These are phyloP conservation scores for Plasmodium vinckei DNA, from an alignment of 169 alveolate species.

Conservation along the genomic window DNA sequence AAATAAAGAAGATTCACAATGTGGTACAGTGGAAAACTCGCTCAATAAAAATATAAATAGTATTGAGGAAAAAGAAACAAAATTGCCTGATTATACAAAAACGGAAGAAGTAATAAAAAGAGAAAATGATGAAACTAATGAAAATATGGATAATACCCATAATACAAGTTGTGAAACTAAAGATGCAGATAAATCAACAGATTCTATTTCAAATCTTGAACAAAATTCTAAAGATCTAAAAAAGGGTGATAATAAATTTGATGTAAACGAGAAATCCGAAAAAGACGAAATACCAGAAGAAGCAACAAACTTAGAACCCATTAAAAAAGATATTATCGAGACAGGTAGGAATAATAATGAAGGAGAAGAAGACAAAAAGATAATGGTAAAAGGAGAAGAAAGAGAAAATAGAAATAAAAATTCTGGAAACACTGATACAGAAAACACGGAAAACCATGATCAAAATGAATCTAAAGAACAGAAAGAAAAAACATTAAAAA, in stretches of 20 bases:
- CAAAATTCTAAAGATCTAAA: too few species aligned
- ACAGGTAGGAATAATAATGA: background rate
- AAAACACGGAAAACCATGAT: background rate
- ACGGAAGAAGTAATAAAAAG: too few species aligned
- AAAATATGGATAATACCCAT: too few species aligned
- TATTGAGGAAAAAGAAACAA: too few species aligned
- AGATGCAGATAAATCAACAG: too few species aligned
- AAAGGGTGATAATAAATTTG: background rate
- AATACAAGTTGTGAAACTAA: too few species aligned
- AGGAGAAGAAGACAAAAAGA: background rate
- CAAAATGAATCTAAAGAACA: background rate
- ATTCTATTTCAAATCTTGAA: too few species aligned
- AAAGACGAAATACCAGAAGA: background rate
- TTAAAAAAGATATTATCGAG: background rate
- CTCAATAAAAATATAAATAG: too few species aligned
- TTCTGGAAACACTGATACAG: background rate
- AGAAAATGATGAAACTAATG: too few species aligned
- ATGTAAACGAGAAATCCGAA: background rate
- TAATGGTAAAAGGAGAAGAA: background rate
- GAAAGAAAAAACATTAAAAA: constrained; percentile 9
- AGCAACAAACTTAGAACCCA: background rate
- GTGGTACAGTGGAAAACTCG: too few species aligned
- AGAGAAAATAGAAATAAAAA: background rate
- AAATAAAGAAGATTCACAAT: too few species aligned
- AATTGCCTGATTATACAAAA: too few species aligned